phyloP scores from a whole-genome alignment of 345 rosid species.

The Sonneratia caseolaris region DNA sequence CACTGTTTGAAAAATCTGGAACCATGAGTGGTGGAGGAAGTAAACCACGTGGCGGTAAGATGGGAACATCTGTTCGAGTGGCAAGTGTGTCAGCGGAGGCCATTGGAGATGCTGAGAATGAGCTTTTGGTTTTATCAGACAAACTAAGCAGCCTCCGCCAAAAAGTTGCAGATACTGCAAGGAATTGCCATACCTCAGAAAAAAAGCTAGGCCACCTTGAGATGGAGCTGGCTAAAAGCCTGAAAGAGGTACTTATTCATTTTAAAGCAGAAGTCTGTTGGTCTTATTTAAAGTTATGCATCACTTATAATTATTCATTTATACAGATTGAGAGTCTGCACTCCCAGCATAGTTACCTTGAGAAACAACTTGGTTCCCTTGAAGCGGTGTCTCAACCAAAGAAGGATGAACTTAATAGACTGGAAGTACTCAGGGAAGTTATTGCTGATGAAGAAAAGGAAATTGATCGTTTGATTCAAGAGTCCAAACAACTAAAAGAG shows the following conservation, averaged over 20 bases:
- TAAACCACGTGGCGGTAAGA: slow-evolving; percentile 93
- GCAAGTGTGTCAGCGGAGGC: slow-evolving; percentile 65
- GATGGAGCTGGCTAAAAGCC: slow-evolving; percentile 86
- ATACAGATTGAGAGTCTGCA: slow-evolving; percentile 71
- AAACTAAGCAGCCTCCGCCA: slow-evolving; percentile 46
- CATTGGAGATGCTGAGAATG: slow-evolving; percentile 58
- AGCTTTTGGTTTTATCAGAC: slow-evolving; percentile 48
- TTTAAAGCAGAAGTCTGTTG: slow-evolving; percentile 2
- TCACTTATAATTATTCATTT: slow-evolving; percentile 3
- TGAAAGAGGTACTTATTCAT: slow-evolving; percentile 52
- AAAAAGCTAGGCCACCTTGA: slow-evolving; percentile 47
- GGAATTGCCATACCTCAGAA: slow-evolving; percentile 53
- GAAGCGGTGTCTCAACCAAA: slow-evolving; percentile 74
- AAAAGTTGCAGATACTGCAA: slow-evolving; percentile 55
- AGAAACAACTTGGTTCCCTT: slow-evolving; percentile 68
- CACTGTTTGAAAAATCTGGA: slow-evolving; percentile 92
- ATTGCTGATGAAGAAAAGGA: slow-evolving; percentile 59
- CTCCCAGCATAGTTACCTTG: slow-evolving; percentile 56
- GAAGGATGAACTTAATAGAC: slow-evolving; percentile 57
- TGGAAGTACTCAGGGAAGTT: slow-evolving; percentile 51
- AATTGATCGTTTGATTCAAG: slow-evolving; percentile 49
- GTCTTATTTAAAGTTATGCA: slow-evolving; percentile 8
- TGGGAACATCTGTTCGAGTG: slow-evolving; percentile 87
- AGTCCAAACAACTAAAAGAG: slow-evolving; percentile 71
- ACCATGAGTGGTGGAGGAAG: slow-evolving; percentile 99